Evolutionary conservation across 225 moss, liverwort and hornwort genomes (phyloP), one percentile per base, ranked within the genome.

Genomic region (Physcomitrellopsis africana): DNA sequence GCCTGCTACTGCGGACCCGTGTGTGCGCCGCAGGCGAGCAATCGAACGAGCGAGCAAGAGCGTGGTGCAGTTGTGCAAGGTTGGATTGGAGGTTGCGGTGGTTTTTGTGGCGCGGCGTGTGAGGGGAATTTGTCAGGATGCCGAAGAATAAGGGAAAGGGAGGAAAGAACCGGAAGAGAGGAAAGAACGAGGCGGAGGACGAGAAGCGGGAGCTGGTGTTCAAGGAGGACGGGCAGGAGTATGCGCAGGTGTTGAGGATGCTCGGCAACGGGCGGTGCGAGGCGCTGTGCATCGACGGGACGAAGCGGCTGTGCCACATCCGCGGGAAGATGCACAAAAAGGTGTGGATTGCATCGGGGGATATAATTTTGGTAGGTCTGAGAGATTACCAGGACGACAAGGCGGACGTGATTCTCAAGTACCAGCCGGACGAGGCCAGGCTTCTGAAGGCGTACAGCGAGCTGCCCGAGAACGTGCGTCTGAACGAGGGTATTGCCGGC

Each of bases 71-170:
- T 37, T 7, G 32, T 0, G 4, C 32, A 7, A 37, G 7, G 32
- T 37, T 7, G 32, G 7, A 0, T 16, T 11, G 7, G 4, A 0
- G 10, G 1, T 11, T 7, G 2, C 0, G 3, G n/a, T 23, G 10
- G 6, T 13, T 19, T 46, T 0, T 5, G 7, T 22, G 8, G 9
- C 10, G 61, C 0, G 11, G 29, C 22, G 0, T 15, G 14, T 20
- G 60, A 27, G 22, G 37, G 0, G n/a, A 26, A 54, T 66, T 52
- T 12, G 59, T 23, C 49, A 65, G 19, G 7, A 87, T 87, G 88
- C 88, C 90, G 85, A 90, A 90, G 87, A 90, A 90, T 20, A 90
- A 90, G 51, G 87, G 90, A 75, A 90, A 90, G 87, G 90, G 90
- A 85, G 90, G 90, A 52, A 90, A 90, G 83, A 90, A 90, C 76